Evolutionary conservation across 331 rosid genomes (phyloP).

Genomic region (Pyracantha coccinea): DNA sequence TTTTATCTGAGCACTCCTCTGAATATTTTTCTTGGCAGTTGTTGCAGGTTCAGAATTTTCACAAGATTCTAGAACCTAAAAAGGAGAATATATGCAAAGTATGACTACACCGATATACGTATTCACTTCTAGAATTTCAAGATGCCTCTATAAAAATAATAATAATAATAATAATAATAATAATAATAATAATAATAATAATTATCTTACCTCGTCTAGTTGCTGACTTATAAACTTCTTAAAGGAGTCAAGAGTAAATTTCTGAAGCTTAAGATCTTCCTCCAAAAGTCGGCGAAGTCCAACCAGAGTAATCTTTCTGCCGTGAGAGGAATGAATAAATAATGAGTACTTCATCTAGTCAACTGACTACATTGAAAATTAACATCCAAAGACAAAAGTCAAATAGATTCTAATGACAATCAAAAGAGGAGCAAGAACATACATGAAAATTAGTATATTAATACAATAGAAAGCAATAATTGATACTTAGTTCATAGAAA

Average conservation of each 20-base stretch:
- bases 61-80: conserved; percentile 52
- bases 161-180: too few species aligned
- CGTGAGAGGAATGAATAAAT: conserved; percentile 1
- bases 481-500: conserved; percentile 9
- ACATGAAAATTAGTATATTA: not conserved
- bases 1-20: conserved; percentile 43
- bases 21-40: conserved; percentile 41
- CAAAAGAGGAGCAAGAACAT: conserved; percentile 1
- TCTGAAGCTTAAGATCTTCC: conserved; percentile 65
- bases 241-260: conserved; percentile 46
- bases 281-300: conserved; percentile 82
- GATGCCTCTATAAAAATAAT: too few species aligned
- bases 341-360: not conserved
- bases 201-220: conserved; percentile 61
- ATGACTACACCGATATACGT: not conserved
- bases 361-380: not conserved
- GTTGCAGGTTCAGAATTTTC: conserved; percentile 36
- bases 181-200: not conserved
- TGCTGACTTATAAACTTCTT: conserved; percentile 66
- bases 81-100: not conserved
- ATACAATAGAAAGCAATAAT: conserved; percentile 9
- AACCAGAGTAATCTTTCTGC: conserved; percentile 67
- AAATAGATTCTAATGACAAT: conserved; percentile 6
- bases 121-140: conserved; percentile 11
- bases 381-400: not conserved